Conservation (phyloP, 164 flowering plant species). For the Vitis rotundifolia region DNA sequence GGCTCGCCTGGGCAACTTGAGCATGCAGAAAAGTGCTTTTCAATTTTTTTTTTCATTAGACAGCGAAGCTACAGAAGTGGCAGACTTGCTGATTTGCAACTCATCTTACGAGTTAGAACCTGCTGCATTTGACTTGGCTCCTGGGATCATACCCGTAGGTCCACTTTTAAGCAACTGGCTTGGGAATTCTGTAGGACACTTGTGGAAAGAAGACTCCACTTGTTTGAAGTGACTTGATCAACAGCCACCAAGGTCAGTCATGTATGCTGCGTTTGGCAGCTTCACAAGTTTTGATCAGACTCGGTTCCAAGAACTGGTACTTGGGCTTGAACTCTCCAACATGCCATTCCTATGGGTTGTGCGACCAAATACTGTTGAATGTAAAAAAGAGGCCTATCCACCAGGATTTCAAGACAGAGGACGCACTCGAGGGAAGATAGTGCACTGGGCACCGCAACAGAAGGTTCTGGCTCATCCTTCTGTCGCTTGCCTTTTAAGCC, state of each 20-base stretch:
- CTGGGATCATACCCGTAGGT: constrained; percentile 29
- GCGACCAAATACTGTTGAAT: constrained; percentile 27
- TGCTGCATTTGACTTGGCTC: constrained; percentile 15
- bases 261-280: constrained; percentile 61
- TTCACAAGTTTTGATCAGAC: constrained; percentile 18
- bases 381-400: constrained; percentile 19
- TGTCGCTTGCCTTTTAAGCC: constrained; percentile 54
- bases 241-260: constrained; percentile 34
- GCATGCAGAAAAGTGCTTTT: constrained; percentile 15
- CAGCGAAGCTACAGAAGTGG: constrained; percentile 5
- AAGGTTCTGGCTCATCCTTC: constrained; percentile 47
- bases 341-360: constrained; percentile 61
- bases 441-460: constrained; percentile 62
- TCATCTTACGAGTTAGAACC: constrained; percentile 41
- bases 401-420: constrained; percentile 35
- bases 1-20: constrained; percentile 3
- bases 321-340: constrained; percentile 43
- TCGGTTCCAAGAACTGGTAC: constrained; percentile 52
- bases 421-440: constrained; percentile 32
- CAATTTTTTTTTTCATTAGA: background rate
- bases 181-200: constrained; percentile 13
- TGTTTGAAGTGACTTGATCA: constrained; percentile 49
- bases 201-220: constrained; percentile 41
- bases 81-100: constrained; percentile 34
- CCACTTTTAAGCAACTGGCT: constrained; percentile 24